Evolutionary conservation across 352 stramenopile genomes (phyloP).

Genomic region (Globisporangium recalcitrans): DNA sequence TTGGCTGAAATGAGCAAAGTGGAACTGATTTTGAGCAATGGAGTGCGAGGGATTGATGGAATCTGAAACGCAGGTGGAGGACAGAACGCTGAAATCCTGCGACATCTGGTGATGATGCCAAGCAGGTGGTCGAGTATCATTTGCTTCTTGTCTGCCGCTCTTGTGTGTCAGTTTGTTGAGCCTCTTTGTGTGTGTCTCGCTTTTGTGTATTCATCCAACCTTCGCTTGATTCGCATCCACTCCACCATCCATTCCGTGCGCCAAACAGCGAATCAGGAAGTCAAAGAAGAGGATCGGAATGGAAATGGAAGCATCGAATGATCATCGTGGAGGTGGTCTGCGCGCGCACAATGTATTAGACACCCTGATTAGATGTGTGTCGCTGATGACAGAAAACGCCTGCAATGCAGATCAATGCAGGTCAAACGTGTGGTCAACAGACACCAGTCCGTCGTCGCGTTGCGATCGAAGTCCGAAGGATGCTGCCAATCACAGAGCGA

Average conservation of each 20-base stretch:
- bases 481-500: background rate
- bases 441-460: background rate
- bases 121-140: background rate
- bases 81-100: constrained; percentile 6
- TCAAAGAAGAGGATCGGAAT: background rate
- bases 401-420: too few species aligned
- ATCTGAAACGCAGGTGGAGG: constrained; percentile 10
- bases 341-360: background rate
- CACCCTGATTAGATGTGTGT: background rate
- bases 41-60: background rate
- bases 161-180: background rate
- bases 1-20: background rate
- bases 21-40: background rate
- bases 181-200: background rate
- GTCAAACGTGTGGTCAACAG: constrained; percentile 4
- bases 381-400: background rate
- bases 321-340: background rate
- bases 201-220: background rate
- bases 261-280: background rate
- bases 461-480: background rate
- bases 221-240: background rate
- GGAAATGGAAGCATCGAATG: background rate
- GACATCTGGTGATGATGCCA: constrained; percentile 5
- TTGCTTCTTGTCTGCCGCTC: too few species aligned
- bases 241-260: background rate